Base-by-base conservation (phyloP, 306 rosid genomes). In the Cucurbita moschata region DNA sequence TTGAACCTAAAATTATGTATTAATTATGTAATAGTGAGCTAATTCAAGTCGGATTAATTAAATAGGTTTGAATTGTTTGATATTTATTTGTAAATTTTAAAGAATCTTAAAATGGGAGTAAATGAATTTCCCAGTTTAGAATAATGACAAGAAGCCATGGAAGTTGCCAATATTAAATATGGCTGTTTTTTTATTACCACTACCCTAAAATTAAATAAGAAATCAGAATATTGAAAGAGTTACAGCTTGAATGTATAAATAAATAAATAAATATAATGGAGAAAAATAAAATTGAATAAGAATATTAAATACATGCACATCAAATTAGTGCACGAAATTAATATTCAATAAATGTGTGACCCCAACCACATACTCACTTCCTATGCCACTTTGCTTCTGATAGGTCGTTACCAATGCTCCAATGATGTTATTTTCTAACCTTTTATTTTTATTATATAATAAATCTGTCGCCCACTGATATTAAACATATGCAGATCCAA, bases 361-460 rank as follows among this genome's bases (percentile, higher is more conserved):
- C 43, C 73, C 57, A 67, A 44, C 55, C 18, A 67, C 11, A 21
- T 15, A 67, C 44, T 67, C 39, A 46, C 39, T 67, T 40, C 51
- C 51, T 21, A n/a, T 5, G 14, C n/a, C n/a, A 43, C 3, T 43
- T 19, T 66, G 38, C 43, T n/a, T 10, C 16, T 42, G 37, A 65
- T 65, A 46, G 72, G 72, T 66, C 72, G 72, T 66, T 44, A 43
- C 72, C 72, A 42, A 66, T 43, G 53, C 38, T 66, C 72, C 10
- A 11, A 42, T 64, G 4, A 64, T 64, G 4, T 39, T 8, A 10
- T 4, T 18, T 18, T 10, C 11, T 2, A 0, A 4, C 2, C 0
- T 35, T 16, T 54, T 18, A 8, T 54, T 18, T 8, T 11, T 10
- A 47, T 47, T 3, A 47, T 13, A 10, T 26, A 26, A 1, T 26